These are phyloP conservation scores for Hypoxylon sp. DNA, from an alignment of 2,329 filamentous ascomycete genomes.

Conservation along the genomic window DNA sequence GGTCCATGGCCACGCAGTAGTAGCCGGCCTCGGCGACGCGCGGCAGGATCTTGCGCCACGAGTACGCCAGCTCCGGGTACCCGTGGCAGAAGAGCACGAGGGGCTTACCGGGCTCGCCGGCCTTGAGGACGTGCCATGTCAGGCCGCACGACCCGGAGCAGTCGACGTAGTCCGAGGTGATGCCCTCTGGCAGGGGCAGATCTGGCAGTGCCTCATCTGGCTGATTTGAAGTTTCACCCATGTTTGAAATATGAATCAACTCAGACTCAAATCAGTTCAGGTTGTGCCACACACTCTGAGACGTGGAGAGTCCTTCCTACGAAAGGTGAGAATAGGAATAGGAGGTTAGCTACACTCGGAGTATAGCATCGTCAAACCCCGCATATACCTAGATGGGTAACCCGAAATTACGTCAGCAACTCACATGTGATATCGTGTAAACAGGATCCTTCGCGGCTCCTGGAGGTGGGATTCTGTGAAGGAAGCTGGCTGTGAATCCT, in stretches of 20 bases:
- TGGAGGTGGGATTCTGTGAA: background rate
- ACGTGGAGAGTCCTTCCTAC: background rate
- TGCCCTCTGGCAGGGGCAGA: conserved; percentile 61
- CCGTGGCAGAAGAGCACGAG: conserved; percentile 74
- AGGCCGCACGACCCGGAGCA: conserved; percentile 64
- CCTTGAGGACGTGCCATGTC: conserved; percentile 71
- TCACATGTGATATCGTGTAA: background rate
- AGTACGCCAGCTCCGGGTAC: conserved; percentile 76
- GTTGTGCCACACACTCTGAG: background rate
- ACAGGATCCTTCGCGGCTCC: background rate
- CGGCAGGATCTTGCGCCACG: conserved; percentile 74
- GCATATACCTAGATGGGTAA: conserved; percentile 1
- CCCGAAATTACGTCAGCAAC: conserved; percentile 13
- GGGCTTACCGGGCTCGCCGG: conserved; percentile 62
- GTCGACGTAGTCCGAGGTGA: conserved; percentile 68
- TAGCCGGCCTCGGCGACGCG: conserved; percentile 70
- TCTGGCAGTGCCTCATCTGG: conserved; percentile 31
- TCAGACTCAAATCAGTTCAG: background rate
- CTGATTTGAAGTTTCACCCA: conserved; percentile 11
- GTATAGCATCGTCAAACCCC: conserved; percentile 1
- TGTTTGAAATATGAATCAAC: background rate
- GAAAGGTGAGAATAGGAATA: background rate
- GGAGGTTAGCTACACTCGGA: background rate
- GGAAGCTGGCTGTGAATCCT: background rate
- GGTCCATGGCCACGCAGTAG: conserved; percentile 75